phyloP scores from a whole-genome alignment of 2,329 filamentous ascomycete species.

The Colletotrichum agaves region DNA sequence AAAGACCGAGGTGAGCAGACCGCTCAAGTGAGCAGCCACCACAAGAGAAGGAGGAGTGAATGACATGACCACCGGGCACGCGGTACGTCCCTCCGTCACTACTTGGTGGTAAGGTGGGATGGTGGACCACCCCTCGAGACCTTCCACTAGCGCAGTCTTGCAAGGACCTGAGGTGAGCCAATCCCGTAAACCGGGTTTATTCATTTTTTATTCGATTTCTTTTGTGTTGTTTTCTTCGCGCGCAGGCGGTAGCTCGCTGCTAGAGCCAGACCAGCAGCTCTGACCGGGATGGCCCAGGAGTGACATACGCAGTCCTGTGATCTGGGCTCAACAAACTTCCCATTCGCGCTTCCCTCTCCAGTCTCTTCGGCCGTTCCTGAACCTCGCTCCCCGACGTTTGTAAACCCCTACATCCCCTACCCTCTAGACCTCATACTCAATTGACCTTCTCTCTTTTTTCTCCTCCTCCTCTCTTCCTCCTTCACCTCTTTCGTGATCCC shows the following conservation, averaged over 20 bases:
- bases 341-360: background rate
- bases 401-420: background rate
- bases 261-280: too few species aligned
- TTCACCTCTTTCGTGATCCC: constrained; percentile 9
- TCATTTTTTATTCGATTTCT: constrained; percentile 10
- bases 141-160: constrained; percentile 28
- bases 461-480: background rate
- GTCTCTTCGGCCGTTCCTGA: background rate
- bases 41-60: background rate
- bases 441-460: constrained; percentile 11
- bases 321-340: constrained; percentile 31
- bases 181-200: constrained; percentile 25
- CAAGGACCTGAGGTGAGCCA: constrained; percentile 30
- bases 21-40: background rate
- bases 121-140: constrained; percentile 7
- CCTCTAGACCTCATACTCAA: constrained; percentile 18
- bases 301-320: constrained; percentile 37
- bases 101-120: constrained; percentile 9
- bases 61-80: constrained; percentile 23
- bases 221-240: background rate
- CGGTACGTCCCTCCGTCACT: constrained; percentile 8
- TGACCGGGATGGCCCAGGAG: constrained; percentile 31
- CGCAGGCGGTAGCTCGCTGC: too few species aligned
- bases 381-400: constrained; percentile 6
- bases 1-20: background rate